A percentile compares a stretch with the other conserved stretches of the same genome.
These are phyloP conservation scores for Aureobasidium subglaciale DNA, from an alignment of 2,329 filamentous ascomycete genomes.

Conservation along the genomic window DNA sequence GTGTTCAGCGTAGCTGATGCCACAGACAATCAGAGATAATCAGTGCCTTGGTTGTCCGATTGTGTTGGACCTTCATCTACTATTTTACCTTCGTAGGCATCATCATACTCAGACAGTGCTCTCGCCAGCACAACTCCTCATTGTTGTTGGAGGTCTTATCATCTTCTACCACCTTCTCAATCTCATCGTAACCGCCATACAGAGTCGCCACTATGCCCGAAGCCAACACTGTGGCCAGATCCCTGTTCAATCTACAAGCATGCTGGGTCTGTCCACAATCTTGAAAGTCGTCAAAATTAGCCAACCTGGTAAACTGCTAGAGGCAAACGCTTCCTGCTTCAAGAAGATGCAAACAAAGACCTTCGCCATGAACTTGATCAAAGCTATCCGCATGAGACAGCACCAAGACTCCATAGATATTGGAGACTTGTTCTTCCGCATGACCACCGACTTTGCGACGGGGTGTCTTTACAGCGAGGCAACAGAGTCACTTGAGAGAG, in stretches of 20 bases:
- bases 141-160: not conserved
- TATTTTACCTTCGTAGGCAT: too few species aligned
- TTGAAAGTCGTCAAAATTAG: slow-evolving; percentile 33
- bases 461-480: slow-evolving; percentile 56
- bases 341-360: not conserved
- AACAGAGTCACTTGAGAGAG: slow-evolving; percentile 18
- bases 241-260: too few species aligned
- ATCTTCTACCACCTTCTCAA: not conserved
- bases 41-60: too few species aligned
- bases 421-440: slow-evolving; percentile 54
- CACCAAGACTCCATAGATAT: slow-evolving; percentile 52
- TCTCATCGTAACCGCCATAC: not conserved
- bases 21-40: too few species aligned
- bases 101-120: not conserved
- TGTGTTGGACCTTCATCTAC: too few species aligned
- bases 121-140: not conserved
- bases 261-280: slow-evolving; percentile 48
- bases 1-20: too few species aligned
- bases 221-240: slow-evolving; percentile 27
- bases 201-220: not conserved
- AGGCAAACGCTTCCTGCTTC: slow-evolving; percentile 15
- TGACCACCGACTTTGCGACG: slow-evolving; percentile 59
- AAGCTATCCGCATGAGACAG: slow-evolving; percentile 46
- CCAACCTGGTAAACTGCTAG: slow-evolving; percentile 32
- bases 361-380: slow-evolving; percentile 39